Percentiles rank a stretch among this genome's conserved stretches.
These are phyloP conservation scores for Acer yangbiense DNA, from an alignment of 345 rosid species.

Conservation along the genomic window DNA sequence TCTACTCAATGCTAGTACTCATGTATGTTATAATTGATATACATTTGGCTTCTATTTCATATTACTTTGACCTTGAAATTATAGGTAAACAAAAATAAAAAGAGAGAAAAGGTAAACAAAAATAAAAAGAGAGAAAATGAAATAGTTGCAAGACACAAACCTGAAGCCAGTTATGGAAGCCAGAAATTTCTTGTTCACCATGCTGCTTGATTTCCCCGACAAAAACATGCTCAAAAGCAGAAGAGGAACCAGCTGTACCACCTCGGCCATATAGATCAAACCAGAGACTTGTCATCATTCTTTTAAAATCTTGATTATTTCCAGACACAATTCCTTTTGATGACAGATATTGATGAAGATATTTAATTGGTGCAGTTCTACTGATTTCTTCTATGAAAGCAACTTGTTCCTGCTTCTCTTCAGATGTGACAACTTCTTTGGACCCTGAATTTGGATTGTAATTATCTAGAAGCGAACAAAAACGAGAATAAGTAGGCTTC, in stretches of 20 bases:
- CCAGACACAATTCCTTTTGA: conserved; percentile 61
- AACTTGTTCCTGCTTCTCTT: conserved; percentile 86
- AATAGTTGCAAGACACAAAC: conserved; percentile 29
- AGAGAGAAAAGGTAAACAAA: not conserved
- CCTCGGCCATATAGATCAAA: conserved; percentile 85
- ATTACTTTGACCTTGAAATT: not conserved
- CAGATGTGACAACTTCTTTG: conserved; percentile 79
- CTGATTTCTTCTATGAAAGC: conserved; percentile 94
- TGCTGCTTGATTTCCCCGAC: conserved; percentile 87
- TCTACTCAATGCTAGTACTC: not conserved
- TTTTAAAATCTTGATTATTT: conserved; percentile 72
- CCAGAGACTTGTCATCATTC: conserved; percentile 72
- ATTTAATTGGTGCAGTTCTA: conserved; percentile 83
- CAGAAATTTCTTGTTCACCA: conserved; percentile 76
- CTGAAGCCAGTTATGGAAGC: conserved; percentile 99
- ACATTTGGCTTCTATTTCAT: not conserved
- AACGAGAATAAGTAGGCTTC: conserved; percentile 77
- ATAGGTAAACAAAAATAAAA: not conserved
- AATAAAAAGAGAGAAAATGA: not conserved
- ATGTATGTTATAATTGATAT: not conserved
- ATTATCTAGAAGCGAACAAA: conserved; percentile 88
- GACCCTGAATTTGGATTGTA: conserved; percentile 76
- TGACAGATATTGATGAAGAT: conserved; percentile 73
- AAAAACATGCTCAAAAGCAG: conserved; percentile 98
- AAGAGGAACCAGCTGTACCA: conserved; percentile 77